Base-by-base conservation (phyloP, 805 yeast genomes). In the Hanseniaspora occidentalis region DNA sequence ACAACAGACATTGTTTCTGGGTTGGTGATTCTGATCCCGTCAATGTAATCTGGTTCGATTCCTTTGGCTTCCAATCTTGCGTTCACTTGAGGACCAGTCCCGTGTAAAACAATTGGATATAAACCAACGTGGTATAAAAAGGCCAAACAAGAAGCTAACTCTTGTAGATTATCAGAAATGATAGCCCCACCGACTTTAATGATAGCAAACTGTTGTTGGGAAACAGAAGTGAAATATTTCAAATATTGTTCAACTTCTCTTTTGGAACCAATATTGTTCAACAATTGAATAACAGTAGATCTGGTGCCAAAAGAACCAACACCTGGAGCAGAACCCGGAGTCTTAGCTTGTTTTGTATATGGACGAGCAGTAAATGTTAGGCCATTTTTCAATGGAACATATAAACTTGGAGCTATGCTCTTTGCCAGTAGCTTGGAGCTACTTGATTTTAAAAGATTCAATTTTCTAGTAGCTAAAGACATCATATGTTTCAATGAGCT, bases 131-230 rank as follows among this genome's bases (percentile, higher is more conserved):
- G 99, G 67, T 92, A 92, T 49, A 92, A 68, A 62, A 92, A 92
- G 4, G 97, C 96, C 47, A 92, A 69, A 55, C 96, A 88, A 1
- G 95, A 84, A 0, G 98, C 98, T 51, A 92, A 68, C 64, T 89
- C 95, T 8, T 86, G 82, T 47, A 92, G 66, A 53, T 89, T 92
- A 51, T 92, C 94, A 36, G 97, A 89, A 60, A 92, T 92, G 54
- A 92, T 89, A 29, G 98, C 99, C 48, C 99, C 99, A 31, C 99
- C 99, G 35, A 92, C 98, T 61, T 92, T 92, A 63, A 92, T 92
- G 35, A 92, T 96, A 3, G 99, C 99, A 54, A 92, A 92, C 56
- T 92, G 96, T 59, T 92, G 97, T 50, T 86, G 88, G 5, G 86
- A 79, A 14, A 92, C 97, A 24, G 96, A 85, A 1, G 97, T 88